A percentile compares a stretch with the other conserved stretches of the same genome.
These are phyloP conservation scores for Penicillium manginii DNA, from an alignment of 495 filamentous ascomycete species.

Conservation along the genomic window DNA sequence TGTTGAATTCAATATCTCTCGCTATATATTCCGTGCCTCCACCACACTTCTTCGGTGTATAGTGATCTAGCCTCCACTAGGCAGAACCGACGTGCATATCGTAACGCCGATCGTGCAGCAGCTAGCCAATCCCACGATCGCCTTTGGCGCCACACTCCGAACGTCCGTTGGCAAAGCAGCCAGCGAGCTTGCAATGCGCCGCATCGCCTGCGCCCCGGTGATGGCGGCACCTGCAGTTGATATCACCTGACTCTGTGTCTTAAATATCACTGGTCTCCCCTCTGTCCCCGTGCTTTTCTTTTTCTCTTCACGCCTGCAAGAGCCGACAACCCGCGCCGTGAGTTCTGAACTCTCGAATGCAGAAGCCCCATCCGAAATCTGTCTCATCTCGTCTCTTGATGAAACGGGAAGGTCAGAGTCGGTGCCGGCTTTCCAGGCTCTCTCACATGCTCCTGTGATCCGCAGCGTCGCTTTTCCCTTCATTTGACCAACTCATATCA, in stretches of 20 bases:
- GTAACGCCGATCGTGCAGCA: slow-evolving; percentile 19
- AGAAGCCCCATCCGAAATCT: slow-evolving; percentile 30
- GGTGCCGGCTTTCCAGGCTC: slow-evolving; percentile 43
- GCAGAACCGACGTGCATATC: slow-evolving; percentile 14
- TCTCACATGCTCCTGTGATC: slow-evolving; percentile 39
- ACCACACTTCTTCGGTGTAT: background rate
- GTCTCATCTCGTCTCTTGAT: slow-evolving; percentile 29
- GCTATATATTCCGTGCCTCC: too few relatives aligned
- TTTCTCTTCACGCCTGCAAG: slow-evolving; percentile 38
- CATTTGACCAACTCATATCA: slow-evolving; percentile 41
- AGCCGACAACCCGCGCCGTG: slow-evolving; percentile 44
- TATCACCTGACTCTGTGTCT: slow-evolving; percentile 35
- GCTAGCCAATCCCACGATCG: slow-evolving; percentile 16
- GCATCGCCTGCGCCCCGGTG: slow-evolving; percentile 14
- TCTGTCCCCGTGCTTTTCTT: slow-evolving; percentile 20
- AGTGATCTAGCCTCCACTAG: slow-evolving; percentile 2
- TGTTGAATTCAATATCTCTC: too few relatives aligned
- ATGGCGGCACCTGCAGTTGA: slow-evolving; percentile 36
- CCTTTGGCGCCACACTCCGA: slow-evolving; percentile 20
- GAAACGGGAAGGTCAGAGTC: slow-evolving; percentile 30
- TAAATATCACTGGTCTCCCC: slow-evolving; percentile 36
- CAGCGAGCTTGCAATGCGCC: slow-evolving; percentile 15
- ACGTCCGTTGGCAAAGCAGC: slow-evolving; percentile 11
- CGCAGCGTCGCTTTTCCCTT: slow-evolving; percentile 41
- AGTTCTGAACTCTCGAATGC: slow-evolving; percentile 36